Base-by-base conservation (phyloP, 768 basidiomycete genomes). In the Suillus weaverae region DNA sequence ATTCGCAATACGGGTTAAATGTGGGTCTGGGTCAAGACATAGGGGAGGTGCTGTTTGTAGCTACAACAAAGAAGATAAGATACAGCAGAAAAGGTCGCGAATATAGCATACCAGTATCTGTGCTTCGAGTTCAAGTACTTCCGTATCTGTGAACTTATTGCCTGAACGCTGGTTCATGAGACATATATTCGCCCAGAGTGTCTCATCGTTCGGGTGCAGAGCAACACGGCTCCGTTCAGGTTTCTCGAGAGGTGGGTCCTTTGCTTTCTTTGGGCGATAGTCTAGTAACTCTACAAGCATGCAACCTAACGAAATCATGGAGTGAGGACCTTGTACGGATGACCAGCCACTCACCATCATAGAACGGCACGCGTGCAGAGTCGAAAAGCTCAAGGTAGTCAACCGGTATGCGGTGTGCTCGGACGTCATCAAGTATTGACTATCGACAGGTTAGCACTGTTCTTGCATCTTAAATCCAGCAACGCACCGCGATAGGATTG, bases 311-410 rank as follows among this genome's bases (percentile, higher is more conserved):
- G 5, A 61, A 36, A 41, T 26, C 51, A 62, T 60, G 60, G 48
- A 44, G 60, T 44, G 32, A 46, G 35, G 64, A 50, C 64, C 60
- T 33, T 56, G 20, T n/a, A 18, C 46, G 41, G n/a, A 60, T 30
- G 33, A 66, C 48, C 44, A 10, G 6, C 53, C 60, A 78, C 82
- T 33, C 65, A 92, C 92, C 93, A 73, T 94, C 90, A 74, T 94
- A 95, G 76, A 92, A 95, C 26, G 91, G 90, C 4, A 92, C 83
- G 63, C 81, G 82, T 4, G 87, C 85, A 26, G 83, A 77, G 66
- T 95, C 90, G 69, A 95, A 93, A 35, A 93, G 77, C 66, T 93
- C 90, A 14, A 94, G 80, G 73, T 92, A 93, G 77, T 95, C 93
- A 36, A 90, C 87, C 14, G 93, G 93, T 81, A 95, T 94, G 55